Conservation (phyloP, 2,329 filamentous ascomycete species). For the Penicillium nordicum region DNA sequence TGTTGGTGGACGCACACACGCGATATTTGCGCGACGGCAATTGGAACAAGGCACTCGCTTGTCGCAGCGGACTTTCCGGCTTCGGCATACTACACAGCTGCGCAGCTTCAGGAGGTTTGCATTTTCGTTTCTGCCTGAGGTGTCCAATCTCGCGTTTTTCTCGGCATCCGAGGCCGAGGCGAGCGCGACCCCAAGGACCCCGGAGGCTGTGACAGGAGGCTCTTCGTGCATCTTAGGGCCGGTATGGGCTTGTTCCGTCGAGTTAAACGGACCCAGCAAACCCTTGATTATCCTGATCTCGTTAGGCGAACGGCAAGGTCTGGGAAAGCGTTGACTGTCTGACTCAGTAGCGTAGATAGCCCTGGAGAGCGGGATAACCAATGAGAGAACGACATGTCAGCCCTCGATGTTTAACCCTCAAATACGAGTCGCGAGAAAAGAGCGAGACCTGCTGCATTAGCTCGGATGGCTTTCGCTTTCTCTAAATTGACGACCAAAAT, state of each 20-base stretch:
- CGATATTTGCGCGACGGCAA: conserved; percentile 53
- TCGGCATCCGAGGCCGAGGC: conserved; percentile 13
- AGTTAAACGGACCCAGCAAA: not conserved
- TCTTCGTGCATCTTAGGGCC: not conserved
- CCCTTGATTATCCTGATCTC: not conserved
- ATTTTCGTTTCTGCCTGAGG: not conserved
- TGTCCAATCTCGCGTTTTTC: conserved; percentile 8
- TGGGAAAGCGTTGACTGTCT: not conserved
- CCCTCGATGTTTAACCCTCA: not conserved
- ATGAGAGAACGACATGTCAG: not conserved
- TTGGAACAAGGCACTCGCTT: conserved; percentile 57
- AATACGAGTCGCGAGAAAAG: conserved; percentile 1
- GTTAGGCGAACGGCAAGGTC: not conserved
- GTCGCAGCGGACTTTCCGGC: conserved; percentile 58
- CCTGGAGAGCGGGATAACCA: not conserved
- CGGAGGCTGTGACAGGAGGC: not conserved
- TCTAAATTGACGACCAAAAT: not conserved
- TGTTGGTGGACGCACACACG: conserved; percentile 50
- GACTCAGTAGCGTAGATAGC: not conserved
- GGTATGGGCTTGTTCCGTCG: not conserved
- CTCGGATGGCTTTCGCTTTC: not conserved
- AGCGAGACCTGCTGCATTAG: not conserved
- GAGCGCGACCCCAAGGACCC: not conserved
- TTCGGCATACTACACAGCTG: conserved; percentile 52
- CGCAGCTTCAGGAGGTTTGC: conserved; percentile 33